Conservation (phyloP, 2,329 filamentous ascomycete genomes). For the Monosporascus sp. region DNA sequence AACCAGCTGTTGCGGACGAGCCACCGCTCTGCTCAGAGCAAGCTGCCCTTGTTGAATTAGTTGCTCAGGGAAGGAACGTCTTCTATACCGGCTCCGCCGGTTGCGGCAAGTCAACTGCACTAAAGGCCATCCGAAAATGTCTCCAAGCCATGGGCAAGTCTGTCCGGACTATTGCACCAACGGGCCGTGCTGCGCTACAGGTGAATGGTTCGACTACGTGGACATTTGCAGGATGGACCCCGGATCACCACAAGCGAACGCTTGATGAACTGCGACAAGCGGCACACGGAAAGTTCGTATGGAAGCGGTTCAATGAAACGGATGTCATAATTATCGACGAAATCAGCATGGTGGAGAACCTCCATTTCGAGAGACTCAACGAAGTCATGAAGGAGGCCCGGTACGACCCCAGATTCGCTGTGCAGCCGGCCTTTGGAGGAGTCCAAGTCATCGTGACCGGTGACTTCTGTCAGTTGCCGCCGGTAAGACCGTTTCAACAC, state of each 20-base stretch:
- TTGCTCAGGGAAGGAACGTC: constrained; percentile 47
- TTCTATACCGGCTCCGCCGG: constrained; percentile 62
- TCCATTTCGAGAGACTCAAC: constrained; percentile 47
- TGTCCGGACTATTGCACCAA: constrained; percentile 53
- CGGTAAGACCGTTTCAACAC: constrained; percentile 49
- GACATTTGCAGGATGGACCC: constrained; percentile 52
- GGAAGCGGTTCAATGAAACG: constrained; percentile 33
- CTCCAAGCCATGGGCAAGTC: constrained; percentile 27
- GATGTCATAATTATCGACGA: constrained; percentile 60
- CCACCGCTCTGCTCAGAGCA: constrained; percentile 41
- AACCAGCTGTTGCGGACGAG: constrained; percentile 3
- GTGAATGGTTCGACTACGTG: constrained; percentile 52
- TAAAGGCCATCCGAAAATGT: constrained; percentile 40
- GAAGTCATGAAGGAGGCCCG: constrained; percentile 36
- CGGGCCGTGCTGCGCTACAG: constrained; percentile 52
- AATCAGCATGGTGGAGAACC: constrained; percentile 58
- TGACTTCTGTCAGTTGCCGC: constrained; percentile 57
- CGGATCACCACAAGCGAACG: constrained; percentile 36
- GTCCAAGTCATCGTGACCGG: constrained; percentile 52
- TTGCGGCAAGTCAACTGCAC: constrained; percentile 51
- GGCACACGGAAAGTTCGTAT: constrained; percentile 26
- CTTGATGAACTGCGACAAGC: constrained; percentile 27
- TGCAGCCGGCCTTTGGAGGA: constrained; percentile 33
- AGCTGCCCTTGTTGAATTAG: constrained; percentile 41
- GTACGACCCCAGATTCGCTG: not conserved